Base-by-base conservation (phyloP, 1,284 basidiomycete species). In the Tausonia pullulans region DNA sequence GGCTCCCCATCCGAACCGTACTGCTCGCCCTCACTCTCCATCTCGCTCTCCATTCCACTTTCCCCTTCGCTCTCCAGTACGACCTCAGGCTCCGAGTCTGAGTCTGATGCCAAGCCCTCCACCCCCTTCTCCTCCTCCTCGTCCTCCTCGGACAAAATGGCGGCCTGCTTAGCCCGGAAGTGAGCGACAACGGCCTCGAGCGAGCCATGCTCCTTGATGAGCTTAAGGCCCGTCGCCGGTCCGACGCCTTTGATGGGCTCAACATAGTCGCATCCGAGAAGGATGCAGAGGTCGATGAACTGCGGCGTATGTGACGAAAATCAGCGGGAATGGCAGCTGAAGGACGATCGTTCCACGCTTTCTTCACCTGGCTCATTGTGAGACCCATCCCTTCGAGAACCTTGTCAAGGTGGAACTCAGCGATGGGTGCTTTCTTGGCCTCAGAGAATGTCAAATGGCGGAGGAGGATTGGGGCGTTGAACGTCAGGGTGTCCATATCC, bases 401-500 rank as follows among this genome's bases (percentile, higher is more conserved):
- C 62, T 84, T 84, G 66, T 87, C 76, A 2, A 99, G 84, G 69
- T 84, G 84, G 67, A 98, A 92, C 73, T 98, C 92, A 69, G 86
- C 88, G 70, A 98, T 98, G n/a, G 96, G 95, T 70, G 90, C 85
- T 75, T 98, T 98, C 76, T 96, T 94, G 41, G 93, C 93, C 74
- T 98, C 96, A n/a, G 90, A 94, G 76, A 98, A 97, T 6, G 96
- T 99, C 61, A 99, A 83, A 76, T 98, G 95, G 58, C 95, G 90
- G 69, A 90, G 87, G 8, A 99, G 81, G 61, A 96, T 87, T 0
- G 95, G 94, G 0, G 95, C 80, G 70, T 84, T 82, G 79, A 99
- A 99, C 0, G 96, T 99, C 54, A 99, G 83, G 3, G 96, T 99
- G 72, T 98, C 96, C 96, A 99, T 99, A 74, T 99, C 96, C 78